phyloP scores from a whole-genome alignment of 2,329 filamentous ascomycete genomes.

The Paraphaeosphaeria minitans region DNA sequence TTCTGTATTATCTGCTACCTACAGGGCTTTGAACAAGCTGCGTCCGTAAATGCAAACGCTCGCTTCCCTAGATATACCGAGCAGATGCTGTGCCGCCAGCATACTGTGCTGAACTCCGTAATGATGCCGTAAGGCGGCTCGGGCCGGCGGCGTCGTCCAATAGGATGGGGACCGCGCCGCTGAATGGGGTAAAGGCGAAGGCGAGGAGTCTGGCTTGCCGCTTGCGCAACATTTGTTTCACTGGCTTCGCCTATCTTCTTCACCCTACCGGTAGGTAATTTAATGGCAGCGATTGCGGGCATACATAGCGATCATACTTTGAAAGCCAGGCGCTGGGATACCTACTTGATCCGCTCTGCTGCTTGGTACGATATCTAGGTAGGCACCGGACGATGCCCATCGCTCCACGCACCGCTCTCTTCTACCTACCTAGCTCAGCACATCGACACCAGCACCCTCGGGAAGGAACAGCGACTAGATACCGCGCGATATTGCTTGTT shows the following conservation, averaged over 20 bases:
- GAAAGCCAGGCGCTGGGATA: neutral
- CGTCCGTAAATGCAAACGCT: neutral
- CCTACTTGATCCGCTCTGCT: too few relatives aligned
- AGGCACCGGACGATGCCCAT: neutral
- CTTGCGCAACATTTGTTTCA: neutral
- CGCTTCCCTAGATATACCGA: neutral
- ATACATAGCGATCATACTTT: neutral
- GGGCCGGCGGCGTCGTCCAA: conserved; percentile 4
- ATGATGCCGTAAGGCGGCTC: conserved; percentile 5
- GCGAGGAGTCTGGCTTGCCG: neutral
- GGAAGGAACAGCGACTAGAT: too few relatives aligned
- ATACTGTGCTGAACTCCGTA: neutral
- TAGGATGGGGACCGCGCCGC: neutral
- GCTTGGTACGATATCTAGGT: too few relatives aligned
- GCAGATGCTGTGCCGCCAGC: neutral
- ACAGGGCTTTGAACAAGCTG: neutral
- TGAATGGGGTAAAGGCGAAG: neutral
- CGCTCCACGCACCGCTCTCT: neutral
- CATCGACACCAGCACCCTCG: neutral
- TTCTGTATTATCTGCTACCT: neutral
- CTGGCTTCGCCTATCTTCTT: conserved; percentile 2
- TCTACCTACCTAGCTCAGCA: neutral
- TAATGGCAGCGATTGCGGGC: neutral
- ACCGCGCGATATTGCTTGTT: neutral
- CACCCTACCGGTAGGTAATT: too few relatives aligned